Base-by-base conservation (phyloP, 2,329 filamentous ascomycete genomes). In the Bipolaris zeicola region DNA sequence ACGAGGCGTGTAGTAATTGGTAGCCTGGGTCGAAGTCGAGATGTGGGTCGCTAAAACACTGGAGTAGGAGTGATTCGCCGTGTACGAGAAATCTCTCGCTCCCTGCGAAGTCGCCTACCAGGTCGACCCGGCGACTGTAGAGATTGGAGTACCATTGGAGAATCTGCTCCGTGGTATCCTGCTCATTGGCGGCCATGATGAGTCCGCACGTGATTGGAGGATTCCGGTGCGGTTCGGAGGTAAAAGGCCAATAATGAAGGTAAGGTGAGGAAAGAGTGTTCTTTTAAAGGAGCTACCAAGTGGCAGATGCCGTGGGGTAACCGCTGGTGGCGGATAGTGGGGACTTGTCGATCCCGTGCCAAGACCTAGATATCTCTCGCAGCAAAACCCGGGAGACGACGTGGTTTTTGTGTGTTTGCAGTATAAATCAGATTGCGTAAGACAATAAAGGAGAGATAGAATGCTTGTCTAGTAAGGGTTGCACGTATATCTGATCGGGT, bases 91-190 rank as follows among this genome's bases (percentile, higher is more conserved):
- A 92, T 10, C 88, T 80, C 68, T 91, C 89, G 57, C 85, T 85
- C 20, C 90, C 89, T 3, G 88, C 88, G 74, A 90, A 92, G 69
- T 92, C 90, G 38, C 89, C 88, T 3, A 92, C 84, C 2, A 92
- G 82, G 57, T 77, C 74, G 50, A 77, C 71, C 34, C 73, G 71
- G 38, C 74, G 72, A 57, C 70, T 73, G 66, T 66, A 71, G 39
- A 76, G 64, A 50, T 64, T 71, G 6, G 70, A 66, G 57, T 76
- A 76, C 70, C 72, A 74, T 59, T 68, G 62, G 42, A 74, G 61
- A 33, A 75, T 60, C 36, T 66, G 64, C 43, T 63, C 55, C 41
- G 61, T 57, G 24, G 58, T 62, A 52, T 63, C 55, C 55, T 57
- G 48, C 56, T 57, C 55, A 43, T 58, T 52, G 62, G 51, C 60